Evolutionary conservation across 805 yeast genomes (phyloP).

Genomic region (Candida adriatica): DNA sequence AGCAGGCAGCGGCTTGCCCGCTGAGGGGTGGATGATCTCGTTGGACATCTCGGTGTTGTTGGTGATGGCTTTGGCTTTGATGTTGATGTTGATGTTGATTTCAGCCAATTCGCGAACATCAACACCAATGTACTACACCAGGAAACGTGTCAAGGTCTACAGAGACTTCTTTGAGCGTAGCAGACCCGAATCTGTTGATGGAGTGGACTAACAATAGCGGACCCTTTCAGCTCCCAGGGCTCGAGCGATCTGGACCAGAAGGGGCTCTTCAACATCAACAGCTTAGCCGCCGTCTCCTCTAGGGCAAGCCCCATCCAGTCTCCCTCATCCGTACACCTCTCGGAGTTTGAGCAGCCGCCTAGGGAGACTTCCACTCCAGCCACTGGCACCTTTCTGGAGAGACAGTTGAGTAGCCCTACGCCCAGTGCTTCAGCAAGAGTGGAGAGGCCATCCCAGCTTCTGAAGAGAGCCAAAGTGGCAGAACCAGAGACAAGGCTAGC

Average conservation of each 20-base stretch:
- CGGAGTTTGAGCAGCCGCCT: constrained; percentile 24
- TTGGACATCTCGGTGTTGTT: constrained; percentile 8
- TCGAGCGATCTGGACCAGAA: background rate
- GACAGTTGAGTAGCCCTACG: too few species aligned
- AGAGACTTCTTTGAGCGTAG: constrained; percentile 19
- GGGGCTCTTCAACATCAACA: too few species aligned
- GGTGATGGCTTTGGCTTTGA: background rate
- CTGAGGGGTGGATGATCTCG: constrained; percentile 20
- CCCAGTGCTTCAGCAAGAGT: too few species aligned
- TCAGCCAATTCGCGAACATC: too few species aligned
- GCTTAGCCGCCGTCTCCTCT: background rate
- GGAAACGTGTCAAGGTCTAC: constrained; percentile 19
- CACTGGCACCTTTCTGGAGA: constrained; percentile 6
- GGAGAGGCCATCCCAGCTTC: too few species aligned
- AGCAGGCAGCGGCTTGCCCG: constrained; percentile 12
- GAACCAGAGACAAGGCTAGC: too few species aligned
- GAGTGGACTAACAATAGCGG: background rate
- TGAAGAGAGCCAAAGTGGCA: too few species aligned
- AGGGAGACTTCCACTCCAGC: constrained; percentile 23
- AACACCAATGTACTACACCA: constrained; percentile 15
- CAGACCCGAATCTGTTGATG: background rate
- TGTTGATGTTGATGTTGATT: background rate
- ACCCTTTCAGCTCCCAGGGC: background rate
- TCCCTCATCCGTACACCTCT: constrained; percentile 20
- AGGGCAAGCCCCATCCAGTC: background rate